Evolutionary conservation across 2,329 filamentous ascomycete genomes (phyloP), one percentile per base, ranked within the genome.

Genomic region (Cephalotrichum gorgonifer): DNA sequence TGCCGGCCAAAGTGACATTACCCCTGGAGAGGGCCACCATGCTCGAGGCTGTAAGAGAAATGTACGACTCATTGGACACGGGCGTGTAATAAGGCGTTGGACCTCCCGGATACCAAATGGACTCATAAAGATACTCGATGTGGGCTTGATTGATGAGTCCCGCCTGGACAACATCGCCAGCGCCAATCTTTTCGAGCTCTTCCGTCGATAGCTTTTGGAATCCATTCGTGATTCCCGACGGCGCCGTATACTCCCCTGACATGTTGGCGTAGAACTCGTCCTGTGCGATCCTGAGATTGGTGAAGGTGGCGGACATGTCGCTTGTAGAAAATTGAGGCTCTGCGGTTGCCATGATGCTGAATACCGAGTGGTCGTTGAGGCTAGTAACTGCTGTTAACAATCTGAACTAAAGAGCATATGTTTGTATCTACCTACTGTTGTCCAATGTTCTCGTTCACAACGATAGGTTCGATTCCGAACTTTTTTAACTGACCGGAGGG

Each of bases 61-160:
- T 56, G 45, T 60, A 60, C 30, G 56, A 55, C 51, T 57, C 58
- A 35, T 58, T 56, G 22, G 50, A 42, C 4, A 44, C 43, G 0
- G 57, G 58, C 1, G 53, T 57, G 46, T 60, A 60, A 50, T 52
- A 58, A 4, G 58, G 57, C 14, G 56, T 58, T 25, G 57, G 58
- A 3, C 57, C 56, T 28, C 56, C 53, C n/a, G 58, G 57, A 44
- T 60, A 60, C 50, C 54, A 60, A 44, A 59, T 51, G 5, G 54
- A 55, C 43, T 60, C 57, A 50, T 57, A 60, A 31, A 60, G 52
- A 35, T 56, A 60, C 50, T 60, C 58, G 35, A 60, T 53, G 41
- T 58, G 57, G 8, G 57, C 57, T 50, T 58, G 57, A 35, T 59
- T 56, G 5, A 49, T 51, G 26, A 60, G 54, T 3, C 54, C 52